These are phyloP conservation scores for Trichosporon inkin DNA, from an alignment of 1,284 basidiomycete genomes.

Conservation along the genomic window DNA sequence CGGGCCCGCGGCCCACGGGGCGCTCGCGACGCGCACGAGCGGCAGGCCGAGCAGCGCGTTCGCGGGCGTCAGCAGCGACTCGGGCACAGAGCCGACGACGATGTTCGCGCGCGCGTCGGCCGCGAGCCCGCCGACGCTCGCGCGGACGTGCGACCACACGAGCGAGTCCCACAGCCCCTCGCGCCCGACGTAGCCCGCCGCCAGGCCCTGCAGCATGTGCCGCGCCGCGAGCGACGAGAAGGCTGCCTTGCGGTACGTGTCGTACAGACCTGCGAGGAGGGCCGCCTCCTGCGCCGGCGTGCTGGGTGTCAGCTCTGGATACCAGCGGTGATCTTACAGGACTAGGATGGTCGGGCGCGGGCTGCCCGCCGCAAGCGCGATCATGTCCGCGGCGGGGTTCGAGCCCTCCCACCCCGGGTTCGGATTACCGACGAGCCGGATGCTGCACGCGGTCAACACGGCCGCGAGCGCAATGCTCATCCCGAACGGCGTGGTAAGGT, in stretches of 20 bases:
- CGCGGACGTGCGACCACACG: slow-evolving; percentile 29
- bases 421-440: slow-evolving; percentile 37
- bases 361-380: slow-evolving; percentile 19
- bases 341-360: slow-evolving; percentile 42
- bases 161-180: slow-evolving; percentile 35
- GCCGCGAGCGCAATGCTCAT: slow-evolving; percentile 43
- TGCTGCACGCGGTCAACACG: slow-evolving; percentile 43
- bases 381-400: slow-evolving; percentile 30
- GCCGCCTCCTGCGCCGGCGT: slow-evolving; percentile 34
- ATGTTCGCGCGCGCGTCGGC: slow-evolving; percentile 33
- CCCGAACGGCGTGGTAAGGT: slow-evolving; percentile 45
- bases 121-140: slow-evolving; percentile 29
- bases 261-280: slow-evolving; percentile 30
- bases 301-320: slow-evolving; percentile 15
- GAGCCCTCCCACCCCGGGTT: slow-evolving; percentile 13
- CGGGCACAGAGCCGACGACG: slow-evolving; percentile 37
- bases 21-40: slow-evolving; percentile 33
- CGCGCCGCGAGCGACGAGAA: slow-evolving; percentile 32
- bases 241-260: slow-evolving; percentile 23
- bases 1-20: slow-evolving; percentile 35
- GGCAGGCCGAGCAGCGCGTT: slow-evolving; percentile 42
- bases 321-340: slow-evolving; percentile 41
- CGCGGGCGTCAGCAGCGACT: slow-evolving; percentile 26
- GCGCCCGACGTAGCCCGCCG: slow-evolving; percentile 36
- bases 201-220: slow-evolving; percentile 35